These are phyloP conservation scores for Hyparrhenia diplandra DNA, from an alignment of 176 grass and related monocot species.

Conservation along the genomic window DNA sequence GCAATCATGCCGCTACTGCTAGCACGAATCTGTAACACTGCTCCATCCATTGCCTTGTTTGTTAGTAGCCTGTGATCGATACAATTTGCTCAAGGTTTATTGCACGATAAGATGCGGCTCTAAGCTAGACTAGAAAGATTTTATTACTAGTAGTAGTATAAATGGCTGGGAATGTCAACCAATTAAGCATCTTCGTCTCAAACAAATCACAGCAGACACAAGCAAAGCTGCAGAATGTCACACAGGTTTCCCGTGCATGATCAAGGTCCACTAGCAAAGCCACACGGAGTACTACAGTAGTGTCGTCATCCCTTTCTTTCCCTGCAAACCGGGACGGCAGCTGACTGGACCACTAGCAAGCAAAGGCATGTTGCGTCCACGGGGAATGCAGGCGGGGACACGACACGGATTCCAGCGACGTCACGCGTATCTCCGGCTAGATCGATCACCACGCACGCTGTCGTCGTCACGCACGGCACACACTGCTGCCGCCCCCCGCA, in stretches of 20 bases:
- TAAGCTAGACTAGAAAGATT: too few species aligned
- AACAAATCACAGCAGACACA: too few species aligned
- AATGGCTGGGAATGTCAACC: not conserved
- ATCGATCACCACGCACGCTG: not conserved
- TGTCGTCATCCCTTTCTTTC: not conserved
- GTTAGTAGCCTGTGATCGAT: not conserved
- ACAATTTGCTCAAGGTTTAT: too few species aligned
- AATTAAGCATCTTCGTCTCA: too few species aligned
- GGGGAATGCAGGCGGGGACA: not conserved
- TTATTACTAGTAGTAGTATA: too few species aligned
- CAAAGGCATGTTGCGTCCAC: not conserved
- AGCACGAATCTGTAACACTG: not conserved
- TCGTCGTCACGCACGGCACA: too few species aligned
- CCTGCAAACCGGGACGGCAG: slow-evolving; percentile 2
- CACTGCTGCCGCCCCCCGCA: too few species aligned
- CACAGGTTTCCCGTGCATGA: not conserved
- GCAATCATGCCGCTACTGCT: not conserved
- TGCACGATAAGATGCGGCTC: too few species aligned
- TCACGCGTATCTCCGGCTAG: slow-evolving; percentile 23
- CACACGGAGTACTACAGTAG: too few species aligned
- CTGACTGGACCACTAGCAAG: slow-evolving; percentile 13
- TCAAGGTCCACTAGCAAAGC: too few species aligned
- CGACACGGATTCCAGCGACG: slow-evolving; percentile 22
- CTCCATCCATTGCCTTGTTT: not conserved
- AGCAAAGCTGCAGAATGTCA: too few species aligned